Evolutionary conservation across 352 stramenopile genomes (phyloP).

Genomic region (Phytophthora gonapodyides): DNA sequence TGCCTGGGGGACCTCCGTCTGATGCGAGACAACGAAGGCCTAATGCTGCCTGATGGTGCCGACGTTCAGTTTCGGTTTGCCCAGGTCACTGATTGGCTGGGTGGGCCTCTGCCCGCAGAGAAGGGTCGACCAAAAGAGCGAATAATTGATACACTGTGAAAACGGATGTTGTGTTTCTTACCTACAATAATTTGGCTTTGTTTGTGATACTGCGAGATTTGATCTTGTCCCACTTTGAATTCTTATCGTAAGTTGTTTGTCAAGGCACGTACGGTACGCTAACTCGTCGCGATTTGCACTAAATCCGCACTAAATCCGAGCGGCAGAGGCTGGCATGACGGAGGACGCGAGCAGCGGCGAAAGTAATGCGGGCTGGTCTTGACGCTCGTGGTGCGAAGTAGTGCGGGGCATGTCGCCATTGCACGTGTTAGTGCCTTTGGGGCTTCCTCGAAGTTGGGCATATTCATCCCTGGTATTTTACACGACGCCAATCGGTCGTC

Average conservation of each 20-base stretch:
- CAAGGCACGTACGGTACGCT: neutral
- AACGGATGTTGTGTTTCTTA: too few species aligned
- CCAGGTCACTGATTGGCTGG: constrained; percentile 32
- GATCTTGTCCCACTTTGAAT: too few species aligned
- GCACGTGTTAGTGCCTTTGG: too few species aligned
- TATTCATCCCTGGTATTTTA: too few species aligned
- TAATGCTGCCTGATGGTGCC: constrained; percentile 23
- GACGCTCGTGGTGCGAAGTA: too few species aligned
- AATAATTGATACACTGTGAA: too few species aligned
- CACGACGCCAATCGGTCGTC: too few species aligned
- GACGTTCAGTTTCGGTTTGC: constrained; percentile 42
- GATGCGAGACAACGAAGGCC: constrained; percentile 37
- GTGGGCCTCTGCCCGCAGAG: constrained; percentile 14
- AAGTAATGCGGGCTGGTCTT: neutral
- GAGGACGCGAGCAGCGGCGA: neutral
- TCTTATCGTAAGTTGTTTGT: too few species aligned
- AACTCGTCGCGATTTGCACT: constrained; percentile 31
- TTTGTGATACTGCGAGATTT: too few species aligned
- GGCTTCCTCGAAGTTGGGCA: too few species aligned
- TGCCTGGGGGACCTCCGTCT: constrained; percentile 17
- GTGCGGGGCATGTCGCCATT: too few species aligned
- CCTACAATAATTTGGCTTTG: too few species aligned
- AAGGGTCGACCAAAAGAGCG: neutral
- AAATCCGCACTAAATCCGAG: constrained; percentile 30
- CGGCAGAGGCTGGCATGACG: constrained; percentile 14